Evolutionary conservation across 1,139 yeast genomes (phyloP).

Genomic region (Hyphopichia buzzinii): DNA sequence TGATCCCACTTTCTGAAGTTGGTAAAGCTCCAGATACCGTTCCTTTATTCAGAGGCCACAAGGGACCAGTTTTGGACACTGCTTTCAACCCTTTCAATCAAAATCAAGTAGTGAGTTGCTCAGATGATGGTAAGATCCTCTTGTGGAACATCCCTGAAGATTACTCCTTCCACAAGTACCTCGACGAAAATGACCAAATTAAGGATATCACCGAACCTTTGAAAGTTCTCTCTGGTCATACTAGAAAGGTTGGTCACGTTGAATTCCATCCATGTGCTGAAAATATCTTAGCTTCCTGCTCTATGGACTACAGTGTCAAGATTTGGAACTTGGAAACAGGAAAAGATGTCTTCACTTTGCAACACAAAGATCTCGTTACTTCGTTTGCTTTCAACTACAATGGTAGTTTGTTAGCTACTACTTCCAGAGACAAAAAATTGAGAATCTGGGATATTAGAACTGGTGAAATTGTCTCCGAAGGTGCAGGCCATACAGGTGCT

Average conservation of each 20-base stretch:
- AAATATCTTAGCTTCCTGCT: conserved; percentile 82
- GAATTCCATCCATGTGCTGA: conserved; percentile 86
- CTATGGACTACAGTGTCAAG: conserved; percentile 86
- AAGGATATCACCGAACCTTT: conserved; percentile 67
- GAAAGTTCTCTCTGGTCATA: conserved; percentile 76
- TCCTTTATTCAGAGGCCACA: conserved; percentile 92
- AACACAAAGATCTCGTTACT: conserved; percentile 87
- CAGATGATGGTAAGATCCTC: conserved; percentile 88
- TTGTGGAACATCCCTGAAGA: conserved; percentile 85
- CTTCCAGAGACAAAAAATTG: conserved; percentile 87
- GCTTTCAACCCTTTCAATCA: conserved; percentile 90
- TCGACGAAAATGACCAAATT: conserved; percentile 61
- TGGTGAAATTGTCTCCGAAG: conserved; percentile 75
- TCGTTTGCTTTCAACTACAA: conserved; percentile 87
- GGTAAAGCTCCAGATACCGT: conserved; percentile 96
- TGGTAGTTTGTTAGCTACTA: conserved; percentile 83
- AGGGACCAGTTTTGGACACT: conserved; percentile 92
- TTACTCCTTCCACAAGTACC: conserved; percentile 63
- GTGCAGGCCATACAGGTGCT: conserved; percentile 90
- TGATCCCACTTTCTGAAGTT: conserved; percentile 77
- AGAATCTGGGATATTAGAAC: conserved; percentile 88
- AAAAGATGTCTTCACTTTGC: conserved; percentile 65
- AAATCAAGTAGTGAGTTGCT: conserved; percentile 72
- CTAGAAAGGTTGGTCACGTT: conserved; percentile 92
- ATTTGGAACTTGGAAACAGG: conserved; percentile 86